Percentiles rank a stretch among this genome's conserved stretches.
Conservation (phyloP, 2,329 filamentous ascomycete species). For the Chrysoporthe austroafricana region DNA sequence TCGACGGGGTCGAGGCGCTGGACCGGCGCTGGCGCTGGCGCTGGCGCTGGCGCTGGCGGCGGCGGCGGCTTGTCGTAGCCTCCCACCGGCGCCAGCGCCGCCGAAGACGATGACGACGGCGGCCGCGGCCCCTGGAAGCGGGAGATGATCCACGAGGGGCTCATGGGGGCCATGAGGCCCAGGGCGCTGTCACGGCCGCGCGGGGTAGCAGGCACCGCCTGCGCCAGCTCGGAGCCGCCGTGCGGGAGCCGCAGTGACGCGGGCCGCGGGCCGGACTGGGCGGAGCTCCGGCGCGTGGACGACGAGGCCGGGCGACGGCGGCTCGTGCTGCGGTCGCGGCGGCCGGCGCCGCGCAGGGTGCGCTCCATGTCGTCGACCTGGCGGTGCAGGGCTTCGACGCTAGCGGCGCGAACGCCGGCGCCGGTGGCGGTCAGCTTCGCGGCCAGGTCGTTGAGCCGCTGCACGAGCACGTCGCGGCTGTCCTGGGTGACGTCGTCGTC, state of each 20-base stretch:
- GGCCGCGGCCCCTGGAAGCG: constrained; percentile 25
- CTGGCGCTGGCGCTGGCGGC: background rate
- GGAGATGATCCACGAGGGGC: constrained; percentile 27
- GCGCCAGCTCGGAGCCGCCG: background rate
- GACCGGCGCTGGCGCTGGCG: background rate
- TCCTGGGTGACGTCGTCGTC: constrained; percentile 39
- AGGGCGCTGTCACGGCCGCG: constrained; percentile 14
- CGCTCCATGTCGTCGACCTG: constrained; percentile 50
- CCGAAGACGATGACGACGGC: background rate
- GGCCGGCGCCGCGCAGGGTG: constrained; percentile 30
- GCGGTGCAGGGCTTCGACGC: constrained; percentile 43
- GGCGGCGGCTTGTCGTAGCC: background rate
- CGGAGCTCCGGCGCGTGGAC: constrained; percentile 5
- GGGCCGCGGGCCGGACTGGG: constrained; percentile 12
- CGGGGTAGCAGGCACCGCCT: background rate
- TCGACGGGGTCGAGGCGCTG: constrained; percentile 24
- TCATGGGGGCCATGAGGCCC: constrained; percentile 26
- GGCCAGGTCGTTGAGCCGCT: constrained; percentile 45
- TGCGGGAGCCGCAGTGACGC: constrained; percentile 17
- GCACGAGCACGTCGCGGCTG: constrained; percentile 51
- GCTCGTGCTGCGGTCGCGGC: constrained; percentile 5
- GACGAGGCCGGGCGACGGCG: background rate
- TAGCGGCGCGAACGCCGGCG: constrained; percentile 34
- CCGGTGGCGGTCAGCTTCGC: constrained; percentile 41
- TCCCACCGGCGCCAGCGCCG: background rate